phyloP scores from a whole-genome alignment of 2,329 filamentous ascomycete species.

The Cercospora zeae-maydis region DNA sequence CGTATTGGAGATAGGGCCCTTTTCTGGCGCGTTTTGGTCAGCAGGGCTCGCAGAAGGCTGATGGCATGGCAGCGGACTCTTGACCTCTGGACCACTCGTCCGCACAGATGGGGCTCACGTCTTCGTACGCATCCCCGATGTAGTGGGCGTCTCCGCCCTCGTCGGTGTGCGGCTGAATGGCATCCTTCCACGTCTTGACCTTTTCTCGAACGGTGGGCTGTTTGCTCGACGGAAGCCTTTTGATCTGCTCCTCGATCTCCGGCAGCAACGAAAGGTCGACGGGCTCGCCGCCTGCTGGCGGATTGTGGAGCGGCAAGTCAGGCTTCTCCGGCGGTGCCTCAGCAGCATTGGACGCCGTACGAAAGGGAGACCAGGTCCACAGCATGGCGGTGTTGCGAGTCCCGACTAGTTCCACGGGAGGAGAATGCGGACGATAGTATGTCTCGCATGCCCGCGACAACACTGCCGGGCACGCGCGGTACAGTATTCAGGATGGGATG shows the following conservation, averaged over 20 bases:
- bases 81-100: background rate
- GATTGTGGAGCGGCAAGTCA: background rate
- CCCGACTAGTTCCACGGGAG: background rate
- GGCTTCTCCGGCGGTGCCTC: background rate
- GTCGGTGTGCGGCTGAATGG: constrained; percentile 27
- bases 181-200: constrained; percentile 6
- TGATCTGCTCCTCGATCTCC: constrained; percentile 4
- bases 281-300: background rate
- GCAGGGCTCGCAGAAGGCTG: background rate
- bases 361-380: background rate
- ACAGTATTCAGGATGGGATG: too few relatives aligned
- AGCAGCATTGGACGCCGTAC: background rate
- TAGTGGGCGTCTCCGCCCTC: constrained; percentile 25
- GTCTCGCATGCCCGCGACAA: background rate
- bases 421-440: background rate
- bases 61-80: background rate
- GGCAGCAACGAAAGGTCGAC: background rate
- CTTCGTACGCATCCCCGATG: constrained; percentile 26
- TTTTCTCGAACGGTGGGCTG: background rate
- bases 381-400: background rate
- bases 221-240: background rate
- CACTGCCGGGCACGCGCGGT: background rate
- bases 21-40: background rate
- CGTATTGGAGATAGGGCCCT: constrained; percentile 25
- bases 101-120: background rate